Conservation (phyloP, 768 basidiomycete species). For the Lentinula sp. region DNA sequence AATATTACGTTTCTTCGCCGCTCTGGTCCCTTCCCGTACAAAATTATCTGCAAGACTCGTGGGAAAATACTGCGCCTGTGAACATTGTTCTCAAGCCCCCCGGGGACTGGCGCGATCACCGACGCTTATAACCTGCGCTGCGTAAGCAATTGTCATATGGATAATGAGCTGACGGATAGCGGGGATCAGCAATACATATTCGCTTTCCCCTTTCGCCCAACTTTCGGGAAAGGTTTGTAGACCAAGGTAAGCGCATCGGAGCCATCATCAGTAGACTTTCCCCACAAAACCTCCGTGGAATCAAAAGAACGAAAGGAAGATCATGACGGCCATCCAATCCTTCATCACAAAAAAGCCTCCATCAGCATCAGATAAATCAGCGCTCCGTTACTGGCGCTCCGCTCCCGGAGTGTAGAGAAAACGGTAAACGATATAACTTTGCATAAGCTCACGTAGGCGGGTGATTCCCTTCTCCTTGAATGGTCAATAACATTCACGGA, state of each 20-base stretch:
- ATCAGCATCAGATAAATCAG: constrained; percentile 5
- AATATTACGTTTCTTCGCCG: not conserved
- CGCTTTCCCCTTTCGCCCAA: not conserved
- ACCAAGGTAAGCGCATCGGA: not conserved
- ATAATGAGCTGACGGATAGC: not conserved
- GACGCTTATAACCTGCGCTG: not conserved
- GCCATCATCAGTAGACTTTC: not conserved
- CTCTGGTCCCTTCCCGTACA: not conserved
- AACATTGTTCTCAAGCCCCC: not conserved
- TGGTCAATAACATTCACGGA: not conserved
- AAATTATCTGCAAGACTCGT: not conserved
- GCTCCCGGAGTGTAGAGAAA: not conserved
- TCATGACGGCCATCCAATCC: not conserved
- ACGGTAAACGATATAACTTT: not conserved
- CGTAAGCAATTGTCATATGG: not conserved
- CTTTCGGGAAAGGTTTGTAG: not conserved
- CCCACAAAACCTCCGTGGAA: not conserved
- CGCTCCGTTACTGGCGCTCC: constrained; percentile 6
- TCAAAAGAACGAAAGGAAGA: not conserved
- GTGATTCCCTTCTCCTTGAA: not conserved
- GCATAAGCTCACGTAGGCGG: not conserved
- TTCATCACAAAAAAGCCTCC: not conserved
- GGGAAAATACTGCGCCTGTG: not conserved
- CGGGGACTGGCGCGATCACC: not conserved
- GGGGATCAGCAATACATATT: not conserved